Conservation (phyloP, 2,329 filamentous ascomycete genomes). For the Colletotrichum orchidophilum region DNA sequence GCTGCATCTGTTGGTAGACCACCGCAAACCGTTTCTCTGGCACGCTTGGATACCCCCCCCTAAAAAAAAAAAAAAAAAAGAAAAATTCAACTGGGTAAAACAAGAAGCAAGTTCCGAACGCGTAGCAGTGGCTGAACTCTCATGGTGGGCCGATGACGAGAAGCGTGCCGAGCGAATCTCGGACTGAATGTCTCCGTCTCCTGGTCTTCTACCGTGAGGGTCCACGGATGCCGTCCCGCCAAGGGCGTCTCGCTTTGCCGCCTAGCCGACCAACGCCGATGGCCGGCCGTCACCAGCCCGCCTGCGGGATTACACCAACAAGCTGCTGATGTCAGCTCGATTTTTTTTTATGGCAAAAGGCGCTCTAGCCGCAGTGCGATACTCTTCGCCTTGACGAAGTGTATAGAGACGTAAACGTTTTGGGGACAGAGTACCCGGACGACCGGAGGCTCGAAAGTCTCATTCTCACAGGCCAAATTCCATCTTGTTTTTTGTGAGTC, state of each 20-base stretch:
- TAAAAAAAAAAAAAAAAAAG: too few species aligned
- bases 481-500: not conserved
- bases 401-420: not conserved
- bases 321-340: not conserved
- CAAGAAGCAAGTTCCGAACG: not conserved
- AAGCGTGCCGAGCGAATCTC: not conserved
- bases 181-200: not conserved
- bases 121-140: not conserved
- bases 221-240: constrained; percentile 20
- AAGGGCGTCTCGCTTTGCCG: constrained; percentile 15
- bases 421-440: not conserved
- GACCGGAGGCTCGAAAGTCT: not conserved
- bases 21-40: not conserved
- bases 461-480: not conserved
- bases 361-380: not conserved
- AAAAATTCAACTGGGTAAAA: not conserved
- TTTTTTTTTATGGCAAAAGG: not conserved
- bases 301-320: constrained; percentile 17
- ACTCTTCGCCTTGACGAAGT: not conserved
- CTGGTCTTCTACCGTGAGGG: not conserved
- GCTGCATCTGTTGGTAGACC: not conserved
- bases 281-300: constrained; percentile 12
- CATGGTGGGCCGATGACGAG: not conserved
- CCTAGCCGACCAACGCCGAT: constrained; percentile 12
- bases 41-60: too few species aligned